Base-by-base conservation (phyloP, 2,329 filamentous ascomycete genomes). In the Salinomyces thailandicus region DNA sequence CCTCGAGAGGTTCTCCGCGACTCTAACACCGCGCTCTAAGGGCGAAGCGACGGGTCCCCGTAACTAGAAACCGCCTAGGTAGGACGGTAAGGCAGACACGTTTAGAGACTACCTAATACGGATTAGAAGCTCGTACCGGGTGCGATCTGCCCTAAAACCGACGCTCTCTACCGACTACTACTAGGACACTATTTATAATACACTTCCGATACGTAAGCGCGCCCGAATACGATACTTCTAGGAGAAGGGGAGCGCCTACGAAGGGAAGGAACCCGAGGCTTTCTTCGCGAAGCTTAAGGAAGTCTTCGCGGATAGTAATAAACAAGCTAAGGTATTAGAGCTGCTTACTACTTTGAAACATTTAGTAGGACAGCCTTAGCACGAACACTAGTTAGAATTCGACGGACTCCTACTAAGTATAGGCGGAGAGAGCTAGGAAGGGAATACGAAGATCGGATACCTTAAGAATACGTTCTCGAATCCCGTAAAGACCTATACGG, bases 301-400 rank as follows among this genome's bases (percentile, higher is more conserved):
- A 7, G 20, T 24, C n/a, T 24, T 24, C n/a, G n/a, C n/a, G n/a
- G 20, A 24, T 24, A 24, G 20, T 24, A 24, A 24, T 29, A 29
- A 44, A 20, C n/a, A 32, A 34, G 32, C 18, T 3, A 44, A 44
- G 19, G 31, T 18, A 3, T 18, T 44, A 17, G 31, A 44, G 24
- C 12, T 24, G 18, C 31, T 44, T 32, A 41, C 14, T n/a, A 35
- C 7, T n/a, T 12, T 44, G 17, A 17, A 22, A 13, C 33, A 44
- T 19, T 19, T 19, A 16, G 17, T 14, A 19, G 24, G 35, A 5
- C 31, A 44, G 31, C 31, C 26, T 19, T 41, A 41, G 35, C 33
- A 44, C 17, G 14, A 44, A 31, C 31, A 41, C 31, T 44, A 44
- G 35, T 14, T 44, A 35, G 32, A 44, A 44, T 44, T 41, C 16